Evolutionary conservation across 192 early-diverging fungal species (phyloP).

Genomic region (Chytriomyces confervae): DNA sequence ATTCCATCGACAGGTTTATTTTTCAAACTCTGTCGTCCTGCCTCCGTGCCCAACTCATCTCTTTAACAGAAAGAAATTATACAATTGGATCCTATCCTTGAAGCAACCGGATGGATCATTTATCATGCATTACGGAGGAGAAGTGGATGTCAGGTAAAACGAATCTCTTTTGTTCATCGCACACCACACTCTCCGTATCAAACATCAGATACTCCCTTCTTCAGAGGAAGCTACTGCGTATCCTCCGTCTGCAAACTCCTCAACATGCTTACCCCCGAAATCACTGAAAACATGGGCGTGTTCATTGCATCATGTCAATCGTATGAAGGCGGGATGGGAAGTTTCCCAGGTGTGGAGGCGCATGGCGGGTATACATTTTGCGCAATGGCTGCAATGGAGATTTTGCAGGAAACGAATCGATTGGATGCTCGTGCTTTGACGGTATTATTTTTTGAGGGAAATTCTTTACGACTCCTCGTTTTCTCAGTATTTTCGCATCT

Average conservation of each 20-base stretch:
- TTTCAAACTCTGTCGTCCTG: slow-evolving; percentile 1
- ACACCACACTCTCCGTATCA: too few species aligned
- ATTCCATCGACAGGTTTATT: slow-evolving; percentile 63
- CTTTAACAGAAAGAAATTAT: slow-evolving; percentile 50
- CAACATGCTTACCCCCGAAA: slow-evolving; percentile 81
- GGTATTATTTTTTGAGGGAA: slow-evolving; percentile 37
- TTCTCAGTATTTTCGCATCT: slow-evolving; percentile 1
- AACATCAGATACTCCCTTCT: not conserved
- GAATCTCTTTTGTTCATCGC: not conserved
- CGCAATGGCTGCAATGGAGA: slow-evolving; percentile 83
- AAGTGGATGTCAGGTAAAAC: slow-evolving; percentile 70
- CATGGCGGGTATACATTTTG: slow-evolving; percentile 97
- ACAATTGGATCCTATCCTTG: slow-evolving; percentile 77
- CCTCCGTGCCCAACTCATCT: not conserved
- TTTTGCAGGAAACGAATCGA: slow-evolving; percentile 69
- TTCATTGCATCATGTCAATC: slow-evolving; percentile 86
- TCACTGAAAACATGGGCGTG: slow-evolving; percentile 65
- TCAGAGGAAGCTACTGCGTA: slow-evolving; percentile 78
- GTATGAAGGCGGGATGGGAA: slow-evolving; percentile 92
- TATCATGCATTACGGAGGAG: slow-evolving; percentile 88
- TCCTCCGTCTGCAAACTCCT: slow-evolving; percentile 78
- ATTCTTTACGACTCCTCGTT: not conserved
- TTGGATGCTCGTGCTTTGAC: slow-evolving; percentile 68
- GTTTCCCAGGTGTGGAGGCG: slow-evolving; percentile 82
- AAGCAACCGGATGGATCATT: slow-evolving; percentile 91